Percentiles rank a stretch among this genome's conserved stretches.
These are phyloP conservation scores for Canavalia ensiformis DNA, from an alignment of 306 rosid species.

Conservation along the genomic window DNA sequence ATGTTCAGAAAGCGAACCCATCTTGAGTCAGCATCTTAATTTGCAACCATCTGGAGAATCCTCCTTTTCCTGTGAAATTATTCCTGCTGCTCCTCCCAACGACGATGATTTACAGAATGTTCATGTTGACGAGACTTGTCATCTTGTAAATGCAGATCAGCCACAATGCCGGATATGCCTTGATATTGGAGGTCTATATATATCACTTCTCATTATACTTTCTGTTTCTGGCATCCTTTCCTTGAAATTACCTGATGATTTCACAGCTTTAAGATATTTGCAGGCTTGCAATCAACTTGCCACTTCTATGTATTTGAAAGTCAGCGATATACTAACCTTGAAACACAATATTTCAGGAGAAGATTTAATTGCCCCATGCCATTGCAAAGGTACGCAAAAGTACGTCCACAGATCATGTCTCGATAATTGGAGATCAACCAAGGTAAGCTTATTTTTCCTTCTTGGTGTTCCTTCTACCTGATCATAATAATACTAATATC, in stretches of 20 bases:
- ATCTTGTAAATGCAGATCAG: slow-evolving; percentile 74
- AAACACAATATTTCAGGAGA: slow-evolving; percentile 66
- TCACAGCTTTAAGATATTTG: slow-evolving; percentile 2
- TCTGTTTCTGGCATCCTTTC: slow-evolving; percentile 20
- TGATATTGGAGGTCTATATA: slow-evolving; percentile 78
- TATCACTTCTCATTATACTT: slow-evolving; percentile 27
- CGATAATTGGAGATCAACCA: slow-evolving; percentile 99
- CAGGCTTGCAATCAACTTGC: slow-evolving; percentile 1
- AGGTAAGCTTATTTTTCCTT: slow-evolving; percentile 58
- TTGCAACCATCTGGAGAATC: slow-evolving; percentile 62
- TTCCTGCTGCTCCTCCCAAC: slow-evolving; percentile 49
- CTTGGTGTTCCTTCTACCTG: slow-evolving; percentile 12
- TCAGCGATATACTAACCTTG: slow-evolving; percentile 7
- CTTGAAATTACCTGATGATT: slow-evolving; percentile 33
- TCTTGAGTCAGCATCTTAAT: slow-evolving; percentile 72
- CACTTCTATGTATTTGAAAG: not conserved
- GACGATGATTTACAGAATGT: slow-evolving; percentile 59
- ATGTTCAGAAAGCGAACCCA: slow-evolving; percentile 76
- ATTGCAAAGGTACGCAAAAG: slow-evolving; percentile 99
- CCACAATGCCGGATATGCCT: slow-evolving; percentile 97
- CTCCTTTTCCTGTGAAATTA: slow-evolving; percentile 81
- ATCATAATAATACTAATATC: slow-evolving; percentile 24
- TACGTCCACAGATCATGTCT: slow-evolving; percentile 94
- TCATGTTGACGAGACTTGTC: slow-evolving; percentile 65
- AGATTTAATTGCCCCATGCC: slow-evolving; percentile 96